phyloP scores from a whole-genome alignment of 805 yeast species.

The Candida khao-thaluensis region DNA sequence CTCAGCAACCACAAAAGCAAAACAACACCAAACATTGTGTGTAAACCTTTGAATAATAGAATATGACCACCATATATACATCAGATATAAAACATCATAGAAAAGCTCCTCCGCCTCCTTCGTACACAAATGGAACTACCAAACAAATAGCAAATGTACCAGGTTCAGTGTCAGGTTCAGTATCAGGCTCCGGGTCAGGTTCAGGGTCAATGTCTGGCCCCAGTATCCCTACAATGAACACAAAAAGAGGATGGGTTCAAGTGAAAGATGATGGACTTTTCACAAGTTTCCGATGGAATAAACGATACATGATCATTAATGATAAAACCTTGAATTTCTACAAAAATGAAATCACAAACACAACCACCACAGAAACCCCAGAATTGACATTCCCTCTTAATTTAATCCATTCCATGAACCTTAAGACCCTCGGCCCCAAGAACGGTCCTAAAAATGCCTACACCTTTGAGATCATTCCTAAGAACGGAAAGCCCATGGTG shows the following conservation, averaged over 20 bases:
- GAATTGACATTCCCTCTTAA: conserved; percentile 41
- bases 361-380: too few relatives aligned
- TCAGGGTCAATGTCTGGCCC: not conserved
- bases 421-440: conserved; percentile 53
- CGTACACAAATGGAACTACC: too few relatives aligned
- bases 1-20: too few relatives aligned
- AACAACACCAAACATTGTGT: too few relatives aligned
- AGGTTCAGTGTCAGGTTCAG: too few relatives aligned
- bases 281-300: conserved; percentile 88
- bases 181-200: too few relatives aligned
- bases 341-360: conserved; percentile 38
- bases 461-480: conserved; percentile 75
- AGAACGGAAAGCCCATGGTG: conserved; percentile 58
- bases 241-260: conserved; percentile 75
- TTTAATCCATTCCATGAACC: conserved; percentile 43
- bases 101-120: conserved; percentile 47
- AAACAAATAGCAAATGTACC: too few relatives aligned
- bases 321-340: conserved; percentile 75
- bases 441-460: conserved; percentile 38
- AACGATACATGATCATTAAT: conserved; percentile 73
- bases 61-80: conserved; percentile 43
- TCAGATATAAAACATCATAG: conserved; percentile 42
- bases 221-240: not conserved
- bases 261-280: conserved; percentile 87
- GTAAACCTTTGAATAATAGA: too few relatives aligned